phyloP scores from a whole-genome alignment of 768 basidiomycete genomes.

The Kwoniella pini region DNA sequence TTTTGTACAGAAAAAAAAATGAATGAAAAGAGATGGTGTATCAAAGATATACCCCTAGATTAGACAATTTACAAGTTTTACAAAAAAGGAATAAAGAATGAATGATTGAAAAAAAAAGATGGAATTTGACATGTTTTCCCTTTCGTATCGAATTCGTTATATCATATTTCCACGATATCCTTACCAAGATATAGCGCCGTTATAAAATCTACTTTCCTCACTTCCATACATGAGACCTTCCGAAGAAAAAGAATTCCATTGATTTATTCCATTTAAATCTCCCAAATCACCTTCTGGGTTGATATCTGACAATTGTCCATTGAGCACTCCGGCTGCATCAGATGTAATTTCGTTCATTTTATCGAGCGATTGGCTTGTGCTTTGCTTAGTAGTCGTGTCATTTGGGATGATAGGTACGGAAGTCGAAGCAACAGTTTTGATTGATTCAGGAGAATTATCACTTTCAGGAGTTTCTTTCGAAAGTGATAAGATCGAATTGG shows the following conservation, averaged over 20 bases:
- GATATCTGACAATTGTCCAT: neutral
- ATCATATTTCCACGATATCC: neutral
- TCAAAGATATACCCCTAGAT: no score
- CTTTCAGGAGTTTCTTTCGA: conserved; percentile 9
- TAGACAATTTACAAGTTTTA: neutral
- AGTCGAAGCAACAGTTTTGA: conserved; percentile 34
- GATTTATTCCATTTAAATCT: no score
- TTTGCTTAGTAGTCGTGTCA: no score
- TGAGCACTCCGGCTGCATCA: no score
- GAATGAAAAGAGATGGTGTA: no score
- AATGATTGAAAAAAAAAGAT: neutral
- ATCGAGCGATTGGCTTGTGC: no score
- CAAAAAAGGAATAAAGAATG: neutral
- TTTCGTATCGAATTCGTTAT: no score
- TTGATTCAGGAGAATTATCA: conserved; percentile 36
- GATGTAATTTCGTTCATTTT: no score
- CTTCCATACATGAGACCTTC: conserved; percentile 12
- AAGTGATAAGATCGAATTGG: neutral
- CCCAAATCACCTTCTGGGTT: neutral
- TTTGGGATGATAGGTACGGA: conserved; percentile 4
- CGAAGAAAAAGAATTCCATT: no score
- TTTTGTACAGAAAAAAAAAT: no score
- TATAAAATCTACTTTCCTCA: conserved; percentile 29
- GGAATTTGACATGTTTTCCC: neutral
- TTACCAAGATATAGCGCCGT: conserved; percentile 32